A percentile compares a stretch with the other conserved stretches of the same genome.
phyloP scores from a whole-genome alignment of 106 monocot genomes.

The Dendrobium officinale region DNA sequence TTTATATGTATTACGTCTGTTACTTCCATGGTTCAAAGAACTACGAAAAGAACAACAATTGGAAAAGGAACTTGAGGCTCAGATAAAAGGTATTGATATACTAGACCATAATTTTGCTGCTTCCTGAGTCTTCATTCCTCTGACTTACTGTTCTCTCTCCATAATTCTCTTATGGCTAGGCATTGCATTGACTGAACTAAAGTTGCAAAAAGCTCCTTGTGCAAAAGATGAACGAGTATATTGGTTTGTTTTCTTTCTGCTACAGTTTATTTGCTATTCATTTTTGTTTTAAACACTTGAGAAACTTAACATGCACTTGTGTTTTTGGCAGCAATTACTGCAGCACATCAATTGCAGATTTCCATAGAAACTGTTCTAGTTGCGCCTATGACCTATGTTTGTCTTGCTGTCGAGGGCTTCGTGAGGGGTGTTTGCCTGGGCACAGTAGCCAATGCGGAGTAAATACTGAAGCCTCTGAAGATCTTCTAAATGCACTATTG shows the following conservation, averaged over 20 bases:
- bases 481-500: background rate
- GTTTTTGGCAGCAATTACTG: conserved; percentile 31
- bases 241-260: conserved; percentile 28
- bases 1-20: conserved; percentile 21
- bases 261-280: background rate
- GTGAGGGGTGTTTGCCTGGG: conserved; percentile 25
- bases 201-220: conserved; percentile 38
- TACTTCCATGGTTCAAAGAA: conserved; percentile 64
- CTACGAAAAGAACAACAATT: conserved; percentile 35
- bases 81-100: conserved; percentile 36
- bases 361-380: conserved; percentile 36
- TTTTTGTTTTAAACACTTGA: background rate
- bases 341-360: conserved; percentile 44
- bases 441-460: background rate
- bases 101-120: background rate
- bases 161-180: conserved; percentile 23
- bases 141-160: background rate
- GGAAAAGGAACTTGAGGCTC: conserved; percentile 66
- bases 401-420: conserved; percentile 50
- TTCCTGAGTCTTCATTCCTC: background rate
- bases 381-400: conserved; percentile 46
- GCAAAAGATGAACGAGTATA: conserved; percentile 45
- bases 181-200: conserved; percentile 18
- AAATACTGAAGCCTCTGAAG: background rate
- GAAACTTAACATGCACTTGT: background rate